Evolutionary conservation across 2,329 filamentous ascomycete species (phyloP), one percentile per base, ranked within the genome.

Genomic region (Aureobasidium sp.): DNA sequence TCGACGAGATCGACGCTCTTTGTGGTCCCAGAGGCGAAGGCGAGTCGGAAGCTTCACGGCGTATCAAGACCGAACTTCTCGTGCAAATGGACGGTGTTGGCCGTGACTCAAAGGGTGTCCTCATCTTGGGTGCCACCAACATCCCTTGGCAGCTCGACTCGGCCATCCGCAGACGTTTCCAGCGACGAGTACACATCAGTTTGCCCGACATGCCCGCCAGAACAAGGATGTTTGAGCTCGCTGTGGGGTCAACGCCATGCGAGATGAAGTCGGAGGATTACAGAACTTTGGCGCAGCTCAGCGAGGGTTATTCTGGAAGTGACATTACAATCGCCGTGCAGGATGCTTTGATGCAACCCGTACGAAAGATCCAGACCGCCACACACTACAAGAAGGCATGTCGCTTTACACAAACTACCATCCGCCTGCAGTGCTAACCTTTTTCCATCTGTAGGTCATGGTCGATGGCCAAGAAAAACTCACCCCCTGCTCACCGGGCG

Each of bases 81-180:
- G 91, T 98, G 16, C 93, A 98, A 71, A 98, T 98, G 93, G 93
- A 98, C 63, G 94, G 93, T 72, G 93, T 98, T 8, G 94, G 93
- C 58, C 91, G 94, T 58, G 93, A 98, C 70, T 91, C 86, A 58
- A 90, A 86, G 63, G 93, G 91, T 17, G 91, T 98, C 7, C 76
- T 98, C 21, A 94, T 98, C 35, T 80, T 98, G 3, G 93, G 93
- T 56, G 93, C 93, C 51, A 98, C 93, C 54, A 98, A 98, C 68
- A 97, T 98, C 58, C 93, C 93, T 16, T 98, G 93, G 93, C 91
- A 98, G 75, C 79, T 98, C 44, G 93, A 98, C 68, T 87, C 89
- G 10, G 93, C 93, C 62, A 98, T 98, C 63, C 85, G 93, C 61
- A 82, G 93, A 70, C 88, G 93, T 65, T 98, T 98, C 76, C 94